Conservation (phyloP, 129 eudicot species). For the Glebionis coronaria region DNA sequence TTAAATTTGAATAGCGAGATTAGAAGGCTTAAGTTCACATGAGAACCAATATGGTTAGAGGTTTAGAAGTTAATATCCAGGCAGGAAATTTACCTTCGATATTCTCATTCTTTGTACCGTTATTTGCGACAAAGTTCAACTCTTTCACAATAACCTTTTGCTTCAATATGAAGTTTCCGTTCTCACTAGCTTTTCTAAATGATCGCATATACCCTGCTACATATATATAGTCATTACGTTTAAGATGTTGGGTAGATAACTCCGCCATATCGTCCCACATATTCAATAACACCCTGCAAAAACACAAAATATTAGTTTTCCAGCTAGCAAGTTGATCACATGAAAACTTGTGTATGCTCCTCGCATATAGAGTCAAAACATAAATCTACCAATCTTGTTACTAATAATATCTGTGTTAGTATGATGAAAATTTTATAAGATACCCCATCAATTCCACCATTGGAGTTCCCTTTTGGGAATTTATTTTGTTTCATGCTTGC, state of each 20-base stretch:
- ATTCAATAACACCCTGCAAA: conserved; percentile 52
- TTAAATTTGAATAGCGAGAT: not conserved
- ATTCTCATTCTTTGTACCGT: conserved; percentile 12
- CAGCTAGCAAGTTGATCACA: not conserved
- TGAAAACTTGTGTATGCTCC: not conserved
- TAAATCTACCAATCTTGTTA: not conserved
- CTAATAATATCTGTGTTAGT: not conserved
- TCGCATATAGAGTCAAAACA: not conserved
- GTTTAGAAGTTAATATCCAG: not conserved
- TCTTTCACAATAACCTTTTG: conserved; percentile 56
- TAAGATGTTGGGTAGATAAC: conserved; percentile 49
- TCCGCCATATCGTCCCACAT: conserved; percentile 77
- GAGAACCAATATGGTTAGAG: no score
- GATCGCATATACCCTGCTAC: conserved; percentile 57
- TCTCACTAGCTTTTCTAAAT: conserved; percentile 20
- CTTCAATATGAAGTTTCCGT: conserved; percentile 25
- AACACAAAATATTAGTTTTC: conserved; percentile 16
- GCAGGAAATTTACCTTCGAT: conserved; percentile 37
- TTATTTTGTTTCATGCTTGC: not conserved
- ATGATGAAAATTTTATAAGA: not conserved
- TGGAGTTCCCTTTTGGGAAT: not conserved
- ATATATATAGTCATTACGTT: conserved; percentile 53
- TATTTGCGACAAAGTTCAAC: conserved; percentile 44
- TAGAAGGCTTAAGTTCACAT: no score
- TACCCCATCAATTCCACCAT: conserved; percentile 3